Percentiles rank a stretch among this genome's conserved stretches.
Evolutionary conservation across 2,329 filamentous ascomycete species (phyloP).

Genomic region (Exophiala viscosa): DNA sequence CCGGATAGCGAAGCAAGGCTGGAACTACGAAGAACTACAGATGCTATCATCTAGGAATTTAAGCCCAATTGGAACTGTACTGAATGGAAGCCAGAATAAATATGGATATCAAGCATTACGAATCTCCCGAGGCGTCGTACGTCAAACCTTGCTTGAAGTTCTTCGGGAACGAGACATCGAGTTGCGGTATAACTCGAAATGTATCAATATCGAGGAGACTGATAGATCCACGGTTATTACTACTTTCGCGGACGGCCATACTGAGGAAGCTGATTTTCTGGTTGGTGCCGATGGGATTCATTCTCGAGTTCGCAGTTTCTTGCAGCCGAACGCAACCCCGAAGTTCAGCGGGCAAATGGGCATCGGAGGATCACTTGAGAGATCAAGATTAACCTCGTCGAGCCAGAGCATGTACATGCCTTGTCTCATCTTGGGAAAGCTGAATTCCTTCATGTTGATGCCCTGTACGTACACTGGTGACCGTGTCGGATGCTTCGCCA

Average conservation of each 20-base stretch:
- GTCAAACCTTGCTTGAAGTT: conserved; percentile 14
- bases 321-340: conserved; percentile 15
- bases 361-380: conserved; percentile 14
- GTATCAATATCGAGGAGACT: conserved; percentile 15
- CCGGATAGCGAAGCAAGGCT: conserved; percentile 44
- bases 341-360: conserved; percentile 24
- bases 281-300: conserved; percentile 32
- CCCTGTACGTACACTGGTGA: conserved; percentile 14
- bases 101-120: conserved; percentile 30
- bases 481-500: conserved; percentile 13
- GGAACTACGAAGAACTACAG: conserved; percentile 49
- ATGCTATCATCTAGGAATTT: conserved; percentile 41
- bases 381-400: conserved; percentile 1
- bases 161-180: conserved; percentile 15
- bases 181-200: conserved; percentile 14
- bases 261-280: conserved; percentile 26
- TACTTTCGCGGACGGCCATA: conserved; percentile 15
- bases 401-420: conserved; percentile 17
- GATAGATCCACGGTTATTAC: conserved; percentile 8
- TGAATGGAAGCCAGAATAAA: conserved; percentile 31
- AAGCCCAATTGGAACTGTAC: conserved; percentile 11
- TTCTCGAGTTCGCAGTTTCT: conserved; percentile 17
- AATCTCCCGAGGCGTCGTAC: conserved; percentile 19
- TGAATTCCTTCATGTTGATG: conserved; percentile 22
- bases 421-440: conserved; percentile 19